Evolutionary conservation across 805 yeast genomes (phyloP), one percentile per base, ranked within the genome.

Genomic region (Sugiyamaella marilandica): DNA sequence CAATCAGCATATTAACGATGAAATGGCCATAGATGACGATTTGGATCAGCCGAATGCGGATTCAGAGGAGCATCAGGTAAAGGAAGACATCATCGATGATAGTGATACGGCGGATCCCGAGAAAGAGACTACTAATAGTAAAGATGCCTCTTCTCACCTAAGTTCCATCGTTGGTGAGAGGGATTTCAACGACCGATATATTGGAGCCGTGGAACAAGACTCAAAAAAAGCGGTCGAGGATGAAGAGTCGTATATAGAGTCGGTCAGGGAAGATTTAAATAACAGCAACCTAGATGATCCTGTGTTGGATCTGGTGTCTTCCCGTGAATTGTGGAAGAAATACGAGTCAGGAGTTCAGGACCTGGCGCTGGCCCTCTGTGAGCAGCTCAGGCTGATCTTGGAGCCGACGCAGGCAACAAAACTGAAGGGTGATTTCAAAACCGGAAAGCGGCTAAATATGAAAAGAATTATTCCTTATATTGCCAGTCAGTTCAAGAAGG

Each of bases 371-470:
- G 83, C 88, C 16, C 75, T 94, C 39, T 85, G 96, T 66, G 99
- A 94, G 71, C 99, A 94, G 69, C 75, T 94, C 55, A 77, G 99
- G 39, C 78, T 94, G 57, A 94, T 94, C 65, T 74, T 94, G 58
- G 98, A 91, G 67, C 99, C 99, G 3, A 94, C 99, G 0, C 74
- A 87, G 55, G 95, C 97, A n/a, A 92, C 98, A 2, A 94, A 94
- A 67, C 74, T 94, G 53, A 82, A 80, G 57, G 99, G 99, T 65
- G 99, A 94, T 67, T 94, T 89, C 72, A 90, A 91, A 70, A 91
- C 97, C 1, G 99, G 99, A 68, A 94, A 94, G 69, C 78, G 99
- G 60, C 79, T 94, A 63, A 94, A 94, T 70, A 91, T 94, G 98
- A 94, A 92, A 75, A 79, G 97, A 60, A 94, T 94, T 63, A 94